These are phyloP conservation scores for Pyrenochaeta sp. DNA, from an alignment of 2,329 filamentous ascomycete species.

Conservation along the genomic window DNA sequence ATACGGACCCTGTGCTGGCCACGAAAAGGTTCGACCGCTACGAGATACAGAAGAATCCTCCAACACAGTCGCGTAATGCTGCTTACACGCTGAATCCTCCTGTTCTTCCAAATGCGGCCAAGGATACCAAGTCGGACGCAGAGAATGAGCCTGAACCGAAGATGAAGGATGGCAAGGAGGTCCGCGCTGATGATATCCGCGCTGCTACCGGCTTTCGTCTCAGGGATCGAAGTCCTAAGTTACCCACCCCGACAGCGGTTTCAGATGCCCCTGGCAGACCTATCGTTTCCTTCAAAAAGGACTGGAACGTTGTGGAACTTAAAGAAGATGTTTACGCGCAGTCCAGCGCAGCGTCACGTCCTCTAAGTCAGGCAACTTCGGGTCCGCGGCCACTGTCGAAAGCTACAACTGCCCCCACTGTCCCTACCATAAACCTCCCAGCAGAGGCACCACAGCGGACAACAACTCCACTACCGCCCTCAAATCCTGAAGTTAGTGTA, in stretches of 20 bases:
- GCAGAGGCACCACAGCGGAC: constrained; percentile 38
- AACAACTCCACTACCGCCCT: constrained; percentile 25
- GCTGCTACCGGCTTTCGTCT: constrained; percentile 89
- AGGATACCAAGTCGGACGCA: constrained; percentile 34
- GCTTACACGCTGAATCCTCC: constrained; percentile 75
- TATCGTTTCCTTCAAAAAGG: constrained; percentile 94
- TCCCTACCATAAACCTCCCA: constrained; percentile 63
- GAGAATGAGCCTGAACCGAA: constrained; percentile 53
- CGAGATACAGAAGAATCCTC: constrained; percentile 86
- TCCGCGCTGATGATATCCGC: constrained; percentile 86
- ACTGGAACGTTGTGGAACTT: constrained; percentile 80
- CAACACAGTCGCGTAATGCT: constrained; percentile 82
- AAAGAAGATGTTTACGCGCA: constrained; percentile 59
- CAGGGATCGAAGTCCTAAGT: constrained; percentile 83
- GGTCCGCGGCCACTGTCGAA: constrained; percentile 43
- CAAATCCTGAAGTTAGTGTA: constrained; percentile 45
- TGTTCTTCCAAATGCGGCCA: constrained; percentile 39
- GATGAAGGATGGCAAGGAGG: constrained; percentile 81
- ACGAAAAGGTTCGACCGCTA: constrained; percentile 58
- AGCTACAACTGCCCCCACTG: constrained; percentile 50
- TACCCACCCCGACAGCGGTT: constrained; percentile 89
- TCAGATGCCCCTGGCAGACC: constrained; percentile 89
- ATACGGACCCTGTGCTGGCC: constrained; percentile 57
- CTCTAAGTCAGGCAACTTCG: constrained; percentile 26
- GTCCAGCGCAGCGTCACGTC: constrained; percentile 27